Evolutionary conservation across 805 yeast species (phyloP).

Genomic region (Clavispora vitiphila): DNA sequence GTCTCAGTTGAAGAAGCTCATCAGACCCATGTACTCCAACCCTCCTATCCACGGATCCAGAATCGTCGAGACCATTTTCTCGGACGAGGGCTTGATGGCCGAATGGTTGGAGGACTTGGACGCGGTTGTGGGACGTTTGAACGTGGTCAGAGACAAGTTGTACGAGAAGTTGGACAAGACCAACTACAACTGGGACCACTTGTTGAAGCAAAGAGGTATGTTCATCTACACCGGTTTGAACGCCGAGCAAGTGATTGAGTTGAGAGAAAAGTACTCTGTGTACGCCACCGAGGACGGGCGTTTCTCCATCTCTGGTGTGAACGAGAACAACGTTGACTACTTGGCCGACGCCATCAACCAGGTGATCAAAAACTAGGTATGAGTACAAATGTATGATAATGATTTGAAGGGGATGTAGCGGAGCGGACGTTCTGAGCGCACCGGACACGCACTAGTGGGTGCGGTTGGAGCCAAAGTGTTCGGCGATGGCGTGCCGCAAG

Average conservation of each 20-base stretch:
- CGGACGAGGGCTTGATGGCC: constrained; percentile 49
- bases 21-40: constrained; percentile 84
- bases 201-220: constrained; percentile 92
- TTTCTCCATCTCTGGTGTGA: constrained; percentile 85
- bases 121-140: constrained; percentile 74
- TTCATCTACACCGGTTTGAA: constrained; percentile 85
- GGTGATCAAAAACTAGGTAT: constrained; percentile 31
- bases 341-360: constrained; percentile 58
- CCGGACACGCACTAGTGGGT: too few species aligned
- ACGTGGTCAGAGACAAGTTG: constrained; percentile 62
- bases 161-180: constrained; percentile 58
- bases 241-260: constrained; percentile 61
- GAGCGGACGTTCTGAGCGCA: background rate
- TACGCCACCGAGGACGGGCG: constrained; percentile 91
- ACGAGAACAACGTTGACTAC: constrained; percentile 71
- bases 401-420: background rate
- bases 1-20: constrained; percentile 78
- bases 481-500: too few species aligned
- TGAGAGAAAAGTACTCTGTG: constrained; percentile 69
- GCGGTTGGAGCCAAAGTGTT: too few species aligned
- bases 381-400: background rate
- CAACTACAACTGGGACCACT: constrained; percentile 76
- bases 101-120: constrained; percentile 83
- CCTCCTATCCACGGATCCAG: constrained; percentile 95
- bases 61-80: constrained; percentile 73